Conservation (phyloP, 768 basidiomycete species). For the Trametes meyenii region DNA sequence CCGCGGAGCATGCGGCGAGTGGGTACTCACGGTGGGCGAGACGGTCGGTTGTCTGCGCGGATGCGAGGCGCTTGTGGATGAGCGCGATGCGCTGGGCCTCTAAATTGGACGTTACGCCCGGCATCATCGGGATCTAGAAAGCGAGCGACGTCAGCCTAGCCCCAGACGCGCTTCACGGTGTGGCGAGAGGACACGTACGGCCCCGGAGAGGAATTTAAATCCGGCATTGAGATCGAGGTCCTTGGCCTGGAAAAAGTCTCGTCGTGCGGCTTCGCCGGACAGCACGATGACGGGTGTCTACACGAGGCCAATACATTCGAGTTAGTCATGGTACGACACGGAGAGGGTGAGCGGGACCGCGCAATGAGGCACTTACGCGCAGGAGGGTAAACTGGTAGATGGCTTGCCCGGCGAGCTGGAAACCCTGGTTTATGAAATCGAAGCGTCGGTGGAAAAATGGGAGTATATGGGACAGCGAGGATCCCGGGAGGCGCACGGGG, state of each 20-base stretch:
- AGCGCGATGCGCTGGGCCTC: slow-evolving; percentile 60
- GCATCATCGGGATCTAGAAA: slow-evolving; percentile 71
- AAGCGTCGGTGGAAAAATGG: slow-evolving; percentile 72
- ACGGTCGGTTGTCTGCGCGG: slow-evolving; percentile 63
- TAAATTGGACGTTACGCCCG: slow-evolving; percentile 73
- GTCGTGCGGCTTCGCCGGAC: slow-evolving; percentile 71
- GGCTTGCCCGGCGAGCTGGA: slow-evolving; percentile 64
- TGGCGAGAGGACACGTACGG: slow-evolving; percentile 46
- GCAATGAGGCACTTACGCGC: slow-evolving; percentile 47
- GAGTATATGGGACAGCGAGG: slow-evolving; percentile 56
- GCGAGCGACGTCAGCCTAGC: slow-evolving; percentile 13
- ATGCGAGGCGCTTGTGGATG: slow-evolving; percentile 73
- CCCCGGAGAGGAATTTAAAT: slow-evolving; percentile 78
- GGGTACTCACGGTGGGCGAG: slow-evolving; percentile 59
- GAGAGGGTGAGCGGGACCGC: not conserved
- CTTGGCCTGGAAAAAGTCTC: slow-evolving; percentile 69
- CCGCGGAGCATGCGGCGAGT: slow-evolving; percentile 5
- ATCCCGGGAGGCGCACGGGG: slow-evolving; percentile 60
- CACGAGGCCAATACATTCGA: slow-evolving; percentile 14
- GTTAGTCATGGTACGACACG: slow-evolving; percentile 9
- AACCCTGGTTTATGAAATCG: slow-evolving; percentile 75
- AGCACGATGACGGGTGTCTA: slow-evolving; percentile 73
- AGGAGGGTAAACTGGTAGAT: slow-evolving; percentile 73
- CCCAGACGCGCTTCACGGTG: not conserved
- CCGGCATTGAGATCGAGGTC: slow-evolving; percentile 78